phyloP scores from a whole-genome alignment of 441 rosid genomes.

The Adansonia madagascariensis region DNA sequence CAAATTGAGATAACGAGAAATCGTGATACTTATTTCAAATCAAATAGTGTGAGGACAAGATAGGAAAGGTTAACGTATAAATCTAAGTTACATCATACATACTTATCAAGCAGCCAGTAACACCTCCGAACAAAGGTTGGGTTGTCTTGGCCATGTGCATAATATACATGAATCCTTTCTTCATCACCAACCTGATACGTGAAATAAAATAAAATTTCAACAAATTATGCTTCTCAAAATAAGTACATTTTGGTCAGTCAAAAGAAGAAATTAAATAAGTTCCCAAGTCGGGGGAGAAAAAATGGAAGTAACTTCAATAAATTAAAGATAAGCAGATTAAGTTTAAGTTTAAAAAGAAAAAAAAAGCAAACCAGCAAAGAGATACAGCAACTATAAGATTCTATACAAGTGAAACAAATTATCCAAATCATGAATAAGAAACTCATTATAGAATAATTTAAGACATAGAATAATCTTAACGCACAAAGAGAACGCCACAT shows the following conservation, averaged over 20 bases:
- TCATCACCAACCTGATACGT: conserved; percentile 78
- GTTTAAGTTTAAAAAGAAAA: neutral
- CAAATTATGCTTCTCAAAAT: neutral
- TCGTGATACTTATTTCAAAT: conserved; percentile 8
- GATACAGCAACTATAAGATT: neutral
- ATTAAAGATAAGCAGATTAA: neutral
- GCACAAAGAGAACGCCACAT: neutral
- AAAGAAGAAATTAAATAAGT: neutral
- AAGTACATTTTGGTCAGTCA: neutral
- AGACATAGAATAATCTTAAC: neutral
- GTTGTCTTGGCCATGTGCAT: conserved; percentile 90
- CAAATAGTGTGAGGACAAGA: neutral
- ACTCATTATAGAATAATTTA: neutral
- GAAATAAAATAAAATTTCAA: conserved; percentile 27
- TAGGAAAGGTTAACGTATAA: conserved; percentile 17
- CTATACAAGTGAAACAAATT: neutral
- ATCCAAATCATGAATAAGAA: neutral
- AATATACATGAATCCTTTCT: conserved; percentile 98
- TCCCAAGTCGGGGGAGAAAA: neutral
- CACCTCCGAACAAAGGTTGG: conserved; percentile 95
- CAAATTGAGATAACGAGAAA: neutral
- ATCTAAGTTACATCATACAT: conserved; percentile 38
- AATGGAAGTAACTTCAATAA: neutral
- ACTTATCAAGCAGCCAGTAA: conserved; percentile 99
- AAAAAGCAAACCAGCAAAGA: neutral